A percentile compares a stretch with the other conserved stretches of the same genome.
Evolutionary conservation across 306 rosid genomes (phyloP).

Genomic region (Ormosia semicastrata): DNA sequence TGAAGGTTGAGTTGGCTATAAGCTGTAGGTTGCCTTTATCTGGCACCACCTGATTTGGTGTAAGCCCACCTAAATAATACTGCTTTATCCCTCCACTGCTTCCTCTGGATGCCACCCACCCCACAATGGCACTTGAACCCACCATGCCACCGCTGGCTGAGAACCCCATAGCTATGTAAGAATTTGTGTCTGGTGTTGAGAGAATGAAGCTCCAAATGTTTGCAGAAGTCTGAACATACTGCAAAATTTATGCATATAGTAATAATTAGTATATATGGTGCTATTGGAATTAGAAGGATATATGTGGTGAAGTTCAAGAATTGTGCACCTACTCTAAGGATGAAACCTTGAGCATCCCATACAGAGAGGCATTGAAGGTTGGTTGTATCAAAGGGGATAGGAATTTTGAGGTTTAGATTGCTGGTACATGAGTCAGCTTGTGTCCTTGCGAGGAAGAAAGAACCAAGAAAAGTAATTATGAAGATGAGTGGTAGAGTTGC

Average conservation of each 20-base stretch:
- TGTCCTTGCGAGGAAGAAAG: slow-evolving; percentile 30
- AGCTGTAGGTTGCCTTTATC: slow-evolving; percentile 56
- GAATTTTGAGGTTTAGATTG: slow-evolving; percentile 39
- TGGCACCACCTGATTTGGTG: slow-evolving; percentile 49
- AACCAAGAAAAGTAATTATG: slow-evolving; percentile 3
- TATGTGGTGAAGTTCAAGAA: not conserved
- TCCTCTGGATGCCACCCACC: slow-evolving; percentile 58
- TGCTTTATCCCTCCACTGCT: slow-evolving; percentile 42
- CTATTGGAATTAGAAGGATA: not conserved
- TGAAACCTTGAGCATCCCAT: slow-evolving; percentile 69
- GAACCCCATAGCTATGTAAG: slow-evolving; percentile 75
- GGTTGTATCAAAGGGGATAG: slow-evolving; percentile 51
- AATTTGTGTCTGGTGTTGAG: slow-evolving; percentile 58
- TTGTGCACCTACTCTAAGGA: slow-evolving; percentile 62
- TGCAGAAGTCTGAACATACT: slow-evolving; percentile 50
- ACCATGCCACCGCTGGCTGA: slow-evolving; percentile 61
- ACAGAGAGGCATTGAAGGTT: slow-evolving; percentile 59
- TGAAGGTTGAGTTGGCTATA: slow-evolving; percentile 41
- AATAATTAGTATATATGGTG: not conserved
- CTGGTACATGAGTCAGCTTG: slow-evolving; percentile 62
- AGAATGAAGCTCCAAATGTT: slow-evolving; percentile 72
- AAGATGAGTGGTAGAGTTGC: slow-evolving; percentile 22
- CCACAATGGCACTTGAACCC: slow-evolving; percentile 79
- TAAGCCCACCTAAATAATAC: slow-evolving; percentile 62
- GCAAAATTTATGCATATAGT: slow-evolving; percentile 15